Evolutionary conservation across 2,329 filamentous ascomycete genomes (phyloP).

Genomic region (Xylaria polymorpha): DNA sequence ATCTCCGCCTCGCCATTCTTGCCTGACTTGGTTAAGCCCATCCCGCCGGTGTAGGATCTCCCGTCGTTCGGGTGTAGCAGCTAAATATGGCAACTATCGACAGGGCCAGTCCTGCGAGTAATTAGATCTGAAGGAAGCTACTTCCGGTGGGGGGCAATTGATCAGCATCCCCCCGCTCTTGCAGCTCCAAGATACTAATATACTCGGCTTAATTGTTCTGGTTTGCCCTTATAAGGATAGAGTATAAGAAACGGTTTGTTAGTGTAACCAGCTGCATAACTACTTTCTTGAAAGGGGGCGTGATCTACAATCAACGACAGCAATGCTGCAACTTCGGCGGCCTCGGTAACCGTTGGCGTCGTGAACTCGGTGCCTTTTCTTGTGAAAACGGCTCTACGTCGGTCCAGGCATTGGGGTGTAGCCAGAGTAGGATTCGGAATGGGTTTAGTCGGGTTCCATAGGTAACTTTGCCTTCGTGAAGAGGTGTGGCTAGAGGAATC

Average conservation of each 20-base stretch:
- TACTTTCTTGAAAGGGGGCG: slow-evolving; percentile 23
- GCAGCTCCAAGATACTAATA: neutral
- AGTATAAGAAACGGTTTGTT: neutral
- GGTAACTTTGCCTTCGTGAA: neutral
- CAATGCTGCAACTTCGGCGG: slow-evolving; percentile 7
- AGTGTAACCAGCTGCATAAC: neutral
- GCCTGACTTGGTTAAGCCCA: slow-evolving; percentile 8
- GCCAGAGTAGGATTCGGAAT: slow-evolving; percentile 5
- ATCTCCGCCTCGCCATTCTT: slow-evolving; percentile 10
- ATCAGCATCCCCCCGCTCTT: slow-evolving; percentile 24
- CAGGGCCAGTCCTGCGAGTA: slow-evolving; percentile 29
- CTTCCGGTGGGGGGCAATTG: slow-evolving; percentile 20
- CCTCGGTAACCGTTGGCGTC: slow-evolving; percentile 1
- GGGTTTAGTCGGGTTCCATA: neutral
- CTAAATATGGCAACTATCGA: slow-evolving; percentile 36
- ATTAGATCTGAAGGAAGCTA: slow-evolving; percentile 14
- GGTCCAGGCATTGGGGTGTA: slow-evolving; percentile 8
- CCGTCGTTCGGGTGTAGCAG: slow-evolving; percentile 27
- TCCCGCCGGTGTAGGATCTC: slow-evolving; percentile 28
- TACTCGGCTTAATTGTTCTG: slow-evolving; percentile 18
- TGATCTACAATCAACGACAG: slow-evolving; percentile 17
- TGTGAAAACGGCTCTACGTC: slow-evolving; percentile 13
- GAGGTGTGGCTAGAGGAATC: neutral
- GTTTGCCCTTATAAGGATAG: neutral
- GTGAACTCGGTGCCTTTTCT: slow-evolving; percentile 4